Base-by-base conservation (phyloP, 1,284 basidiomycete species). In the Ceratobasidium sp. region DNA sequence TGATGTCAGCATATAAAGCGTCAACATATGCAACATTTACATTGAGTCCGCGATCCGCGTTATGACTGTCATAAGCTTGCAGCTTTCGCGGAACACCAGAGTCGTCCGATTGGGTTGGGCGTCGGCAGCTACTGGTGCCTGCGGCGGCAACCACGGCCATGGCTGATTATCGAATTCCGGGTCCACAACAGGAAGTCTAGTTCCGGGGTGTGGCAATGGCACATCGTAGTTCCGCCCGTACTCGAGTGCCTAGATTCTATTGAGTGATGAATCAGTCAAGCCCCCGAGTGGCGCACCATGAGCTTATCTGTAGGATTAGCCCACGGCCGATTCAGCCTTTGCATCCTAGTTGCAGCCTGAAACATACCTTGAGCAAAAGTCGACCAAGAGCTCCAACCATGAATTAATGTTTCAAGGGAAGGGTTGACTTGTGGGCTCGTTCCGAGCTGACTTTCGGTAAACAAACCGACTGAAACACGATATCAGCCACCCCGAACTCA, bases 191-290 rank as follows among this genome's bases (percentile, higher is more conserved):
- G 73, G 73, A 43, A 74, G 40, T 51, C 29, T 66, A 40, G 67
- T 32, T 13, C 67, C 62, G 29, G 59, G 19, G 29, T 66, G 76
- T 51, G 79, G 86, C 19, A 83, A 80, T 1, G 84, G 81, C 46
- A 89, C 84, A 73, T 86, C 87, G 78, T 87, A 88, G 67, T 90
- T 89, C n/a, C 89, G 85, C 4, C 89, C 89, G 52, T 65, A 65
- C 11, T 65, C 73, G 22, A 75, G 49, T 11, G 61, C 46, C 73
- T 75, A 43, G 49, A 29, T 15, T 25, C 11, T 7, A 43, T n/a
- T 43, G 11, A 56, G 15, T 54, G 25, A 37, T 43, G 34, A 32
- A 17, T 19, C 11, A 22, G 2, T 22, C 22, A 43, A 40, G 37
- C 15, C 19, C 9, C 19, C 6, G 34, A 34, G 29, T n/a, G 32